phyloP scores from a whole-genome alignment of 805 yeast species.

The Lachancea quebecensis region DNA sequence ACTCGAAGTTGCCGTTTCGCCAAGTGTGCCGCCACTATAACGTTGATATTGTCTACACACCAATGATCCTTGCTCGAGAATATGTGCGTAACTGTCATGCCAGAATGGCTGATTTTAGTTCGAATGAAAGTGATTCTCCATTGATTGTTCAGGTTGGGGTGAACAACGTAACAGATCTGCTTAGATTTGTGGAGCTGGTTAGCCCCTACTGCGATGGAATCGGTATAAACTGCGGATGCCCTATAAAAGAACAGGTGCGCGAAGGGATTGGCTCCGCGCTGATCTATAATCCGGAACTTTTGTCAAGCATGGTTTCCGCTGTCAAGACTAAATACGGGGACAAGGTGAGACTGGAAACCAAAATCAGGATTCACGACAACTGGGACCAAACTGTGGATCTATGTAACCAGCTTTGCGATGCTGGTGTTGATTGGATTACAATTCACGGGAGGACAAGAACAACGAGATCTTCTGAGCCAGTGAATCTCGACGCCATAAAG shows the following conservation, averaged over 20 bases:
- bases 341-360: conserved; percentile 74
- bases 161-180: conserved; percentile 72
- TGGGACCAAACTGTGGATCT: conserved; percentile 63
- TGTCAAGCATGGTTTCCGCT: conserved; percentile 75
- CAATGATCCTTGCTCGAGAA: conserved; percentile 95
- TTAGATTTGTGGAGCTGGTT: conserved; percentile 83
- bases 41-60: conserved; percentile 83
- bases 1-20: conserved; percentile 88
- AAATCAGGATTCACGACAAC: conserved; percentile 81
- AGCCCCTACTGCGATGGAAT: conserved; percentile 87
- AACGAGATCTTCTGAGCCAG: conserved; percentile 81
- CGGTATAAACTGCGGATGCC: conserved; percentile 96
- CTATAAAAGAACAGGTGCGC: conserved; percentile 86
- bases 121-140: conserved; percentile 62
- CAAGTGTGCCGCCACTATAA: conserved; percentile 66
- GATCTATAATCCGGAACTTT: conserved; percentile 74
- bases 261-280: conserved; percentile 97
- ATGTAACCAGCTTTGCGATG: conserved; percentile 66
- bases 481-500: conserved; percentile 74
- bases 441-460: conserved; percentile 88
- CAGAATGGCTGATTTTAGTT: conserved; percentile 75
- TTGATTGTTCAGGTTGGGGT: conserved; percentile 88
- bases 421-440: conserved; percentile 91
- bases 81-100: conserved; percentile 82
- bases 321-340: conserved; percentile 73